phyloP scores from a whole-genome alignment of 352 stramenopile species.

The Elongisporangium anandrum region DNA sequence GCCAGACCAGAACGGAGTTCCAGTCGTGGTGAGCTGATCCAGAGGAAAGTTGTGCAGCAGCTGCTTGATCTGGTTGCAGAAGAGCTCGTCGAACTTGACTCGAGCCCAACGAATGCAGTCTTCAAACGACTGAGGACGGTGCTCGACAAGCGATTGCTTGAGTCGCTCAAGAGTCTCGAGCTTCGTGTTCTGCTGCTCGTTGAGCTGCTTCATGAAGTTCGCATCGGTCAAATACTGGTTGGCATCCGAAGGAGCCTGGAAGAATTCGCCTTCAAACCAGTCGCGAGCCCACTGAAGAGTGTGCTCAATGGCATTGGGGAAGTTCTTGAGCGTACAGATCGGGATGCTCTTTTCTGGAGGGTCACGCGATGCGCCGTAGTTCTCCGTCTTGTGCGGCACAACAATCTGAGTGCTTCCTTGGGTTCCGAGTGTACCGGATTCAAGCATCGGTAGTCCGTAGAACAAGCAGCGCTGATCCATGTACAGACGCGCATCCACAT shows the following conservation, averaged over 20 bases:
- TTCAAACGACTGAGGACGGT: slow-evolving; percentile 91
- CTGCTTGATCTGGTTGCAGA: slow-evolving; percentile 97
- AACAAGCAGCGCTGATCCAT: slow-evolving; percentile 97
- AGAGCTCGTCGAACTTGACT: slow-evolving; percentile 97
- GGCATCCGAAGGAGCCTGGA: slow-evolving; percentile 95
- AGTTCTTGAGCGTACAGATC: slow-evolving; percentile 99
- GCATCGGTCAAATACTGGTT: slow-evolving; percentile 89
- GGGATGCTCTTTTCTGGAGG: slow-evolving; percentile 99
- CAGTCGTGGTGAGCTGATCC: slow-evolving; percentile 93
- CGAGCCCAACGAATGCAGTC: slow-evolving; percentile 98
- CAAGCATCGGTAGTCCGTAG: slow-evolving; percentile 97
- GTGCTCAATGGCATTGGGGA: slow-evolving; percentile 99
- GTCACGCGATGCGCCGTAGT: slow-evolving; percentile 98
- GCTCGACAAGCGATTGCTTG: slow-evolving; percentile 90
- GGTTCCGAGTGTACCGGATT: slow-evolving; percentile 98
- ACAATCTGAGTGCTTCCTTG: slow-evolving; percentile 97
- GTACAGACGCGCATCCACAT: slow-evolving; percentile 97
- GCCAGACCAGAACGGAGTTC: slow-evolving; percentile 98
- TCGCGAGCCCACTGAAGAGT: slow-evolving; percentile 98
- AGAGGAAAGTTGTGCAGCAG: slow-evolving; percentile 98
- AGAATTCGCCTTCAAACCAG: slow-evolving; percentile 99
- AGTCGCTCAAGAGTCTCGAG: slow-evolving; percentile 94
- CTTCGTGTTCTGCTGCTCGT: slow-evolving; percentile 97
- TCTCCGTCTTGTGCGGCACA: slow-evolving; percentile 90
- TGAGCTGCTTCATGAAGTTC: slow-evolving; percentile 91